Percentiles rank a stretch among this genome's conserved stretches.
These are phyloP conservation scores for Elaeagnus macrophylla DNA, from an alignment of 306 rosid species.

Conservation along the genomic window DNA sequence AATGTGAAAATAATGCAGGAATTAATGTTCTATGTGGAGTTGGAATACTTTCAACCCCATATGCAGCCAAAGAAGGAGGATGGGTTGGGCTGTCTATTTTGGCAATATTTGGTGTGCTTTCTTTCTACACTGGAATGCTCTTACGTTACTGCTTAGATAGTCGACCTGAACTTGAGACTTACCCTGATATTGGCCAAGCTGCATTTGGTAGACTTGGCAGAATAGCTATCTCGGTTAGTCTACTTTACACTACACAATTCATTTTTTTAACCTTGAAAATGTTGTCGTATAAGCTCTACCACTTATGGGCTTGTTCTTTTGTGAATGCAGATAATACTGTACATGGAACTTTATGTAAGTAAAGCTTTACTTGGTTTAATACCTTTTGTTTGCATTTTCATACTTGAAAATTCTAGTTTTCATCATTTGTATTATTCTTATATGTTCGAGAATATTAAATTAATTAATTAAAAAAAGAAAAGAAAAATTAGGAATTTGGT, in stretches of 20 bases:
- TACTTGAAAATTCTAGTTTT: too few species aligned
- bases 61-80: slow-evolving; percentile 82
- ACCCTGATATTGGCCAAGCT: slow-evolving; percentile 95
- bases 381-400: too few species aligned
- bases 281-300: not conserved
- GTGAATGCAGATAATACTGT: slow-evolving; percentile 71
- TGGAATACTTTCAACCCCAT: slow-evolving; percentile 91
- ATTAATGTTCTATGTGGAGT: slow-evolving; percentile 92
- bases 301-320: slow-evolving; percentile 4
- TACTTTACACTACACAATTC: too few species aligned
- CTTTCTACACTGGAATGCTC: slow-evolving; percentile 89
- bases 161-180: slow-evolving; percentile 86
- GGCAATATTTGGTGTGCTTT: slow-evolving; percentile 60
- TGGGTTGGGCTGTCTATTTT: slow-evolving; percentile 70
- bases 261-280: not conserved
- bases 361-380: slow-evolving; percentile 16
- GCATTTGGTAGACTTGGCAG: slow-evolving; percentile 85
- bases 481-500: too few species aligned
- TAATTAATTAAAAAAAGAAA: too few species aligned
- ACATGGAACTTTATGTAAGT: slow-evolving; percentile 96
- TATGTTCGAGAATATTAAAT: too few species aligned
- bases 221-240: slow-evolving; percentile 68
- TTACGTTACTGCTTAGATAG: slow-evolving; percentile 85
- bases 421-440: too few species aligned
- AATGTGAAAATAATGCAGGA: slow-evolving; percentile 35